These are phyloP conservation scores for Terfezia boudieri DNA, from an alignment of 495 filamentous ascomycete genomes.

Conservation along the genomic window DNA sequence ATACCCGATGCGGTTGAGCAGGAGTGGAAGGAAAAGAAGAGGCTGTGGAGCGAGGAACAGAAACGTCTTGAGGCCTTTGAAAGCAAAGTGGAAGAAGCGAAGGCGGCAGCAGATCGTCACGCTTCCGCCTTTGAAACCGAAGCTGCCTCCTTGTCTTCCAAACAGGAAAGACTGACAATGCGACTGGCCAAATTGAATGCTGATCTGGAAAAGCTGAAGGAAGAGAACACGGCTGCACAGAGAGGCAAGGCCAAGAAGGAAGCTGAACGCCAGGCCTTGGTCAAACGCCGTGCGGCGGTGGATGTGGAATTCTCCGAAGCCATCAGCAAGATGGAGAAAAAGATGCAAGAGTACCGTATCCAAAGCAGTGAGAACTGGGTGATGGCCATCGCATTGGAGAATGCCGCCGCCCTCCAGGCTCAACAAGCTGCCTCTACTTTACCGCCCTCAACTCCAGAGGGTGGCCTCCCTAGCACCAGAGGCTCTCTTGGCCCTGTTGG, in stretches of 20 bases:
- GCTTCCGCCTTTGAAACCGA: constrained; percentile 14
- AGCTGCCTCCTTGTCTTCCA: constrained; percentile 8
- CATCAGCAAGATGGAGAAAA: constrained; percentile 13
- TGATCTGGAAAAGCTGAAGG: constrained; percentile 10
- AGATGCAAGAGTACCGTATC: constrained; percentile 10
- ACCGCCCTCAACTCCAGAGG: constrained; percentile 11
- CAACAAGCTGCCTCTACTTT: constrained; percentile 6
- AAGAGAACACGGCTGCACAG: constrained; percentile 8
- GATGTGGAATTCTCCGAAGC: constrained; percentile 14
- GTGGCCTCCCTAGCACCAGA: constrained; percentile 3
- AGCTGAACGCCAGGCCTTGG: constrained; percentile 7
- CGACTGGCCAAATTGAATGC: constrained; percentile 11
- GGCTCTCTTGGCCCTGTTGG: not conserved
- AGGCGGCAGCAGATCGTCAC: constrained; percentile 14
- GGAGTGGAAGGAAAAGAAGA: constrained; percentile 17
- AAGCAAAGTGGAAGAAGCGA: constrained; percentile 12
- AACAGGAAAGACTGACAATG: constrained; percentile 13
- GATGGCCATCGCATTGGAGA: constrained; percentile 9
- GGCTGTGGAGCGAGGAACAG: constrained; percentile 12
- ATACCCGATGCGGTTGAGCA: constrained; percentile 15
- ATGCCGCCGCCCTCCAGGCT: constrained; percentile 8
- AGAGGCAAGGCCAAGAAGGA: constrained; percentile 8
- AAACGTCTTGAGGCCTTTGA: constrained; percentile 8
- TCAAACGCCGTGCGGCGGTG: constrained; percentile 8
- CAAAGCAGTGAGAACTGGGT: constrained; percentile 13